Evolutionary conservation across 140 eudicot genomes (phyloP).

Genomic region (Anethum foeniculum): DNA sequence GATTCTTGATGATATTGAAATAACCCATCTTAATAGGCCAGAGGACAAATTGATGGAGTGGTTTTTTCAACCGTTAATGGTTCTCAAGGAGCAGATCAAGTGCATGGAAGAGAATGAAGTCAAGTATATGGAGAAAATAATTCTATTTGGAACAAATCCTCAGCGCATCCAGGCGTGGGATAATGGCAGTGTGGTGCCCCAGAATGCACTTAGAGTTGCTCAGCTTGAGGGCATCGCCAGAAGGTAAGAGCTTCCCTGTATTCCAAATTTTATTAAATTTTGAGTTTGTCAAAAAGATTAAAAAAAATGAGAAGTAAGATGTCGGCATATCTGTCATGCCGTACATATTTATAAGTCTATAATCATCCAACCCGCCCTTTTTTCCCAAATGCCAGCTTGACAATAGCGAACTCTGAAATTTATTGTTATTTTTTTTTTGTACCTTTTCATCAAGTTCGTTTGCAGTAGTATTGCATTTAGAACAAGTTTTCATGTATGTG

Average conservation of each 20-base stretch:
- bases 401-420: background rate
- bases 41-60: slow-evolving; percentile 79
- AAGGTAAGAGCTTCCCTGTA: slow-evolving; percentile 37
- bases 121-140: slow-evolving; percentile 51
- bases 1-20: slow-evolving; percentile 62
- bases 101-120: slow-evolving; percentile 62
- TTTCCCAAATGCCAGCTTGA: background rate
- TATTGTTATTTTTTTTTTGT: background rate
- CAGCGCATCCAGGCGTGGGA: slow-evolving; percentile 71
- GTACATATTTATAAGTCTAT: background rate
- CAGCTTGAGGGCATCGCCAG: slow-evolving; percentile 82
- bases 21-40: slow-evolving; percentile 71
- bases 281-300: background rate
- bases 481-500: background rate
- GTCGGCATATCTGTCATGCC: background rate
- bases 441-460: background rate
- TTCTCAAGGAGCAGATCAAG: slow-evolving; percentile 76
- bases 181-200: slow-evolving; percentile 64
- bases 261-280: background rate
- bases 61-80: slow-evolving; percentile 85
- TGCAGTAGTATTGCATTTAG: background rate
- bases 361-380: background rate
- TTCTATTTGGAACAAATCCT: slow-evolving; percentile 53
- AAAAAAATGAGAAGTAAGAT: background rate
- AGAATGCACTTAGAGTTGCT: slow-evolving; percentile 69